Base-by-base conservation (phyloP, 2,329 filamentous ascomycete genomes). In the Botrytis tulipae region DNA sequence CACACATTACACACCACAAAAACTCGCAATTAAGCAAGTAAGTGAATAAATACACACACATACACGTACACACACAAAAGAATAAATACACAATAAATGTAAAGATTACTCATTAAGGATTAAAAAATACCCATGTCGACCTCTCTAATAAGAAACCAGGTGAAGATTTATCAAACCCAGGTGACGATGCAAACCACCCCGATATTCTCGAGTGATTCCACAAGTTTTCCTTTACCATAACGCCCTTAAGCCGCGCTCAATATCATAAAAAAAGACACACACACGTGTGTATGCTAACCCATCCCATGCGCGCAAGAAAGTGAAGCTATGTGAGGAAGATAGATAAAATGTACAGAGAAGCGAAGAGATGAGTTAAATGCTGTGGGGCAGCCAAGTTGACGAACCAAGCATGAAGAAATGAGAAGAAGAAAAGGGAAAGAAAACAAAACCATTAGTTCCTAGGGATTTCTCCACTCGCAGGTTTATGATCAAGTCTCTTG, bases 401-500 rank as follows among this genome's bases (percentile, higher is more conserved):
- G 48, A 42, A 5, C 9, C 35, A 40, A 18, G 25, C 14, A 40
- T 29, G 12, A 9, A n/a, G 4, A 37, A 25, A 20, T 1, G 29
- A 40, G 14, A 12, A 3, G 16, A 40, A 42, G 8, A 25, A 40
- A 40, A 22, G 5, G 32, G 7, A 18, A 67, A 40, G 10, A 25
- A 3, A n/a, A n/a, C 0, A n/a, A 54, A 29, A 3, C 5, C 9
- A 46, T 62, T 16, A 72, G 32, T 10, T 14, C 25, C 63, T 72
- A 1, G 7, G 16, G 20, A 48, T 22, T 42, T 79, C 77, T 59
- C 78, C 78, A 65, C 77, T 80, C 2, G 77, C 76, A 16, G 76
- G 74, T 74, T 75, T 85, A 40, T 88, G 84, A 81, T 94, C 92
- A 71, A 92, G 83, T 73, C 87, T 84, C 78, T 89, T 86, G 77